A percentile compares a stretch with the other conserved stretches of the same genome.
phyloP scores from a whole-genome alignment of 1,284 basidiomycete species.

The Rhodotorula mucilaginosa region DNA sequence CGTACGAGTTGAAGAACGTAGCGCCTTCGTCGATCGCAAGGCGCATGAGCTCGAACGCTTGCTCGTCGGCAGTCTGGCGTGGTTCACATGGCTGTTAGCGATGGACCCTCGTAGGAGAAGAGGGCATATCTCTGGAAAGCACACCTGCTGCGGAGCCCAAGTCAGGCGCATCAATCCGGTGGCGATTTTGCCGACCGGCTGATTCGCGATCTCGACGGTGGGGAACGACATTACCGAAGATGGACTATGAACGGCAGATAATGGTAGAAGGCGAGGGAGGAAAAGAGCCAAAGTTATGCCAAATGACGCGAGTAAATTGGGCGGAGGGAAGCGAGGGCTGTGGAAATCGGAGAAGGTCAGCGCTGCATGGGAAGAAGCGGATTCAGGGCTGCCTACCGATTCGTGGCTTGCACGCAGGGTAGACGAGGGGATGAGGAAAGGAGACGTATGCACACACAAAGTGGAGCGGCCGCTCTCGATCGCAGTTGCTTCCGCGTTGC shows the following conservation, averaged over 20 bases:
- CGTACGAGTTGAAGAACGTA: constrained; percentile 16
- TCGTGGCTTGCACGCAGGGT: too few relatives aligned
- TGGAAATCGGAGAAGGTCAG: too few relatives aligned
- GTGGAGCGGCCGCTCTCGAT: neutral
- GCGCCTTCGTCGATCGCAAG: constrained; percentile 22
- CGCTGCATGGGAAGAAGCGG: too few relatives aligned
- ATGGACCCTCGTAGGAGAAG: too few relatives aligned
- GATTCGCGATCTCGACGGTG: neutral
- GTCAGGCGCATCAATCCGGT: constrained; percentile 18
- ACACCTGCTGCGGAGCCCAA: constrained; percentile 7
- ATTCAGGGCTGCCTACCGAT: too few relatives aligned
- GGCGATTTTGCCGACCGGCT: constrained; percentile 5
- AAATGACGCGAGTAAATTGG: neutral
- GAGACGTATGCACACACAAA: neutral
- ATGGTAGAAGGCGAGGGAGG: neutral
- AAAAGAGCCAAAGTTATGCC: neutral
- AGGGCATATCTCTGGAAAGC: too few relatives aligned
- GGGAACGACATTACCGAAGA: neutral
- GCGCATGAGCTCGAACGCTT: constrained; percentile 41
- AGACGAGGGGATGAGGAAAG: neutral
- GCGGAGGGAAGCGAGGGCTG: too few relatives aligned
- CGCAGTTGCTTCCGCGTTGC: neutral
- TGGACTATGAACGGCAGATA: neutral
- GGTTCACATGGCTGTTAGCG: too few relatives aligned
- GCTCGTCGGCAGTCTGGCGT: constrained; percentile 36